These are phyloP conservation scores for Trapa incisa DNA, from an alignment of 345 rosid species.

Conservation along the genomic window DNA sequence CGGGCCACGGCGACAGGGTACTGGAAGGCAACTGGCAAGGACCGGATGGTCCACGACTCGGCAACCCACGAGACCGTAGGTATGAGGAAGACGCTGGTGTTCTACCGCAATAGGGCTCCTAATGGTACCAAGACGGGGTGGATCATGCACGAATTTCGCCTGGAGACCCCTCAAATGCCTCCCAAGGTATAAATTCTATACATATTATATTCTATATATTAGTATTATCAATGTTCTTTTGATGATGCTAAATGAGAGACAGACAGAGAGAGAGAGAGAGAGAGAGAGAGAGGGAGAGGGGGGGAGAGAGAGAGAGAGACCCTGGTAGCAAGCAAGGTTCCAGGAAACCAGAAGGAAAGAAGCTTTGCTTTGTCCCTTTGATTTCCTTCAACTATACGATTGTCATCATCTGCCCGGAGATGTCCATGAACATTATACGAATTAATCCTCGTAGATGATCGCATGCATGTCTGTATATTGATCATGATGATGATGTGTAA, in stretches of 20 bases:
- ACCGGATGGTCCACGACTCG: constrained; percentile 72
- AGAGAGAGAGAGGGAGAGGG: too few relatives aligned
- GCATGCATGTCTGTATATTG: too few relatives aligned
- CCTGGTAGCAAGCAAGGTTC: neutral
- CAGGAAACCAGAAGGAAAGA: neutral
- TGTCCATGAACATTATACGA: too few relatives aligned
- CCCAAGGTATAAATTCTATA: constrained; percentile 45
- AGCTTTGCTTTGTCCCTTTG: neutral
- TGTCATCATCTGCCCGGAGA: too few relatives aligned
- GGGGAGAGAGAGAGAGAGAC: neutral
- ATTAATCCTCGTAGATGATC: too few relatives aligned
- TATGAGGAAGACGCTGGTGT: constrained; percentile 95
- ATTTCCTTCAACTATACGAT: too few relatives aligned
- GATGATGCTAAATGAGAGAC: too few relatives aligned
- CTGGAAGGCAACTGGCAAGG: constrained; percentile 99
- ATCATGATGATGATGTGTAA: too few relatives aligned
- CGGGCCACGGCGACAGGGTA: constrained; percentile 77
- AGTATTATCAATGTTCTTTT: too few relatives aligned
- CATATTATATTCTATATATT: too few relatives aligned
- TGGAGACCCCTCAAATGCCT: constrained; percentile 80
- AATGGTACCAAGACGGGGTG: constrained; percentile 90
- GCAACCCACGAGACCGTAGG: constrained; percentile 52
- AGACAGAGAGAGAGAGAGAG: too few relatives aligned
- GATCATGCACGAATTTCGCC: constrained; percentile 99
- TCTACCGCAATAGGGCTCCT: constrained; percentile 83